Percentiles rank a stretch among this genome's conserved stretches.
phyloP scores from a whole-genome alignment of 2,329 filamentous ascomycete species.

The Diatrype stigma region DNA sequence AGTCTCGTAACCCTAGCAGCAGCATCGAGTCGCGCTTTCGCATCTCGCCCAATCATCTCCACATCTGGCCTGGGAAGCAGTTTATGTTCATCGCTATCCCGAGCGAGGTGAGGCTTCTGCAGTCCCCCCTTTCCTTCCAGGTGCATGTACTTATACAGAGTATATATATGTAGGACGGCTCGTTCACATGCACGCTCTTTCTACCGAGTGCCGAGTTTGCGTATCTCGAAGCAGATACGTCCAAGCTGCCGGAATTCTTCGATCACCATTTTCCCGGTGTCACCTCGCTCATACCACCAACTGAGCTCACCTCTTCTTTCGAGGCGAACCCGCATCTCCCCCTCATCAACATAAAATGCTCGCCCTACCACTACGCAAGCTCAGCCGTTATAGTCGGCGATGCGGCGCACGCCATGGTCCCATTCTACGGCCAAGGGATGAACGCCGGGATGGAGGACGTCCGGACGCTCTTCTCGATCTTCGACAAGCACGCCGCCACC shows the following conservation, averaged over 20 bases:
- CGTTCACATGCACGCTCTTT: constrained; percentile 94
- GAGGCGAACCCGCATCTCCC: constrained; percentile 81
- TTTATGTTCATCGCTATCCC: constrained; percentile 99
- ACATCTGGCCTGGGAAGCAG: constrained; percentile 92
- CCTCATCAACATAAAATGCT: constrained; percentile 88
- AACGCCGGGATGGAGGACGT: constrained; percentile 96
- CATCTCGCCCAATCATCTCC: constrained; percentile 88
- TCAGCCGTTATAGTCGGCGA: constrained; percentile 86
- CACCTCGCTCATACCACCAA: constrained; percentile 62
- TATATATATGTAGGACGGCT: constrained; percentile 82
- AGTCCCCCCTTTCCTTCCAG: not conserved
- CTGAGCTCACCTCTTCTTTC: constrained; percentile 71
- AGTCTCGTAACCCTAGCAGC: constrained; percentile 9
- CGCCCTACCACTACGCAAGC: constrained; percentile 75
- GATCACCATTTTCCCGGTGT: constrained; percentile 83
- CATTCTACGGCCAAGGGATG: constrained; percentile 98
- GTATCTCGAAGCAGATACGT: constrained; percentile 59
- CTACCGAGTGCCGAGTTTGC: constrained; percentile 68
- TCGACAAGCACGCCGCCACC: constrained; percentile 65
- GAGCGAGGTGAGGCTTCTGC: constrained; percentile 46
- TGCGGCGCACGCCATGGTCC: constrained; percentile 95
- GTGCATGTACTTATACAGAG: constrained; percentile 8
- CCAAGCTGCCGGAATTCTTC: constrained; percentile 68
- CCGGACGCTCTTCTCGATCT: constrained; percentile 74
- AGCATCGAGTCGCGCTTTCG: constrained; percentile 52